phyloP scores from a whole-genome alignment of 345 rosid genomes.

The Citrus maxima region DNA sequence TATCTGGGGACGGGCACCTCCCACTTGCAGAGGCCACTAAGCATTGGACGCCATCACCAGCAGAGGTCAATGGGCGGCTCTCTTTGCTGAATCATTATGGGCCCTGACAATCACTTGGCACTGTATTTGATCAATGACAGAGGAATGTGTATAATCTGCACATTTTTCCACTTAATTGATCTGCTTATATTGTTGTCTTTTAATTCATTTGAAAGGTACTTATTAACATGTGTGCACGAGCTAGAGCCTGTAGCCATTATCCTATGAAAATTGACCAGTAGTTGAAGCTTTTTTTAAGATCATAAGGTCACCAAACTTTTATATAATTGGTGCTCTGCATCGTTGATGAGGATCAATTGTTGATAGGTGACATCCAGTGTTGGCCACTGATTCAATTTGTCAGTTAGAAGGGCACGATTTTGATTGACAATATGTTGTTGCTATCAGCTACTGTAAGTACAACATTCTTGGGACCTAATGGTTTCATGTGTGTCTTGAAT shows the following conservation, averaged over 20 bases:
- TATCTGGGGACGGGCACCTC: slow-evolving; percentile 40
- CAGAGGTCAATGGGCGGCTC: slow-evolving; percentile 47
- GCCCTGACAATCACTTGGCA: slow-evolving; percentile 32
- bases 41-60: slow-evolving; percentile 26
- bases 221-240: slow-evolving; percentile 7
- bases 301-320: not conserved
- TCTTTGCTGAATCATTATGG: slow-evolving; percentile 34
- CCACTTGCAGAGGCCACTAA: slow-evolving; percentile 59
- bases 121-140: slow-evolving; percentile 25
- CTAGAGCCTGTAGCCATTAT: slow-evolving; percentile 17
- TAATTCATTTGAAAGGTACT: slow-evolving; percentile 27
- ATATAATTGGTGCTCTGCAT: slow-evolving; percentile 17
- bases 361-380: slow-evolving; percentile 5
- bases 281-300: slow-evolving; percentile 5
- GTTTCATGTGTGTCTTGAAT: slow-evolving; percentile 1
- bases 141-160: slow-evolving; percentile 24
- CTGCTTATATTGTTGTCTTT: slow-evolving; percentile 15
- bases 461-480: not conserved
- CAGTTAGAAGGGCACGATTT: slow-evolving; percentile 10
- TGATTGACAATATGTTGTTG: slow-evolving; percentile 15
- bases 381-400: slow-evolving; percentile 14
- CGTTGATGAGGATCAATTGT: not conserved
- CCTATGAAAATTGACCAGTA: slow-evolving; percentile 11
- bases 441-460: slow-evolving; percentile 5
- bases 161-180: slow-evolving; percentile 12